Evolutionary conservation across 495 filamentous ascomycete species (phyloP).

Genomic region (Hypoxylon fragiforme): DNA sequence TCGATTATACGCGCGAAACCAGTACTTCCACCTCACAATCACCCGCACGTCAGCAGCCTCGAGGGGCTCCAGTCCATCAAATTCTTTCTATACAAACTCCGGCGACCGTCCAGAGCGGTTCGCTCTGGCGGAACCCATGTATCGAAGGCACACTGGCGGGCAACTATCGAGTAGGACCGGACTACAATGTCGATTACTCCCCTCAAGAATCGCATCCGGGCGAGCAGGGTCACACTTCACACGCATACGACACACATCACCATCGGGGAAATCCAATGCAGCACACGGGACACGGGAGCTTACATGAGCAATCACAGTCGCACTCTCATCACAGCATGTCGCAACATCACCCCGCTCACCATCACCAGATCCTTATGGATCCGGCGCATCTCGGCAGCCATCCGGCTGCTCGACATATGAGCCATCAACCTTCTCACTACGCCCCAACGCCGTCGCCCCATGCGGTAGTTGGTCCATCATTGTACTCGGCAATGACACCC

Average conservation of each 20-base stretch:
- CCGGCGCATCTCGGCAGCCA: constrained; percentile 49
- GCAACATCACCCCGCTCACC: constrained; percentile 54
- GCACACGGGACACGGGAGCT: constrained; percentile 47
- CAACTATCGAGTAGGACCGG: constrained; percentile 61
- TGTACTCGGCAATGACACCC: constrained; percentile 51
- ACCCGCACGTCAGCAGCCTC: constrained; percentile 42
- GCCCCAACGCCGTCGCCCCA: constrained; percentile 47
- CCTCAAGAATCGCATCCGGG: constrained; percentile 61
- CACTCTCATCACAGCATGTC: constrained; percentile 53
- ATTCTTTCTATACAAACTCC: constrained; percentile 58
- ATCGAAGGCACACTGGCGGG: constrained; percentile 68
- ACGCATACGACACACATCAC: constrained; percentile 57
- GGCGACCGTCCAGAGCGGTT: constrained; percentile 69
- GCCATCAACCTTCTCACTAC: constrained; percentile 51
- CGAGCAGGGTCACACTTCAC: constrained; percentile 55
- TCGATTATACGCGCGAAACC: constrained; percentile 37
- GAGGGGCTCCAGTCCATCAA: constrained; percentile 51
- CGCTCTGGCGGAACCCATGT: constrained; percentile 76
- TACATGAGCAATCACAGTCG: constrained; percentile 48
- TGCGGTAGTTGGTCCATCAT: constrained; percentile 43
- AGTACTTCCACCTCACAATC: constrained; percentile 26
- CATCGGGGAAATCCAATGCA: constrained; percentile 44
- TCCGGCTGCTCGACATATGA: constrained; percentile 50
- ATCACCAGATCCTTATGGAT: constrained; percentile 54
- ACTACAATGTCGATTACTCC: constrained; percentile 67